A percentile compares a stretch with the other conserved stretches of the same genome.
These are phyloP conservation scores for Colletotrichum costaricense DNA, from an alignment of 2,329 filamentous ascomycete species.

Conservation along the genomic window DNA sequence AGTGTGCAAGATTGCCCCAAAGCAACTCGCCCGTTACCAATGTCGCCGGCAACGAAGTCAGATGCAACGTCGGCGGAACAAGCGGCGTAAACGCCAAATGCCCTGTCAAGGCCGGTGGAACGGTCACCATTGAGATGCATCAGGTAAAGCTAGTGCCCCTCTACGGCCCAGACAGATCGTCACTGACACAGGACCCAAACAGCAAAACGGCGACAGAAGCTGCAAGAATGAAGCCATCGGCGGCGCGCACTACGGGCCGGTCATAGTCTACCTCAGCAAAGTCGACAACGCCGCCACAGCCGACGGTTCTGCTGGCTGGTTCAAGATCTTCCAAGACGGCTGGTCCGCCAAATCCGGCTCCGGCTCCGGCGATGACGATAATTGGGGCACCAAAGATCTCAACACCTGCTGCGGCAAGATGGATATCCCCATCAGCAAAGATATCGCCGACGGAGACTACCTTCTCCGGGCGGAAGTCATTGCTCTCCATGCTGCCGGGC, in stretches of 20 bases:
- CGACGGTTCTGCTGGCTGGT: constrained; percentile 56
- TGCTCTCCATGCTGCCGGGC: constrained; percentile 56
- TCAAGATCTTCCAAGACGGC: constrained; percentile 64
- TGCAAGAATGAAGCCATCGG: constrained; percentile 63
- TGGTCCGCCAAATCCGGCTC: constrained; percentile 47
- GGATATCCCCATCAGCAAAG: constrained; percentile 49
- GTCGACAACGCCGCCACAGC: constrained; percentile 59
- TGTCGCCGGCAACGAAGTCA: constrained; percentile 53
- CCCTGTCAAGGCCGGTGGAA: constrained; percentile 57
- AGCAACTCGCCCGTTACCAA: constrained; percentile 64
- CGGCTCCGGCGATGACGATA: constrained; percentile 55
- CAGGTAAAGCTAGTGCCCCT: constrained; percentile 43
- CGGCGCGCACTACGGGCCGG: constrained; percentile 64
- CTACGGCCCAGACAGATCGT: neutral
- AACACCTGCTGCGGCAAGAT: constrained; percentile 54
- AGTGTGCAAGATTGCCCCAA: constrained; percentile 60
- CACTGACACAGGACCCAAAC: neutral
- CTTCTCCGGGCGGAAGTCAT: constrained; percentile 61
- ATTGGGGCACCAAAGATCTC: constrained; percentile 57
- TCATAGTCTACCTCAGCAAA: constrained; percentile 63
- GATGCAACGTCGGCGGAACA: constrained; percentile 56
- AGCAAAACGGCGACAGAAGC: constrained; percentile 58
- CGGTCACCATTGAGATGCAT: constrained; percentile 69
- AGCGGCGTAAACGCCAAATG: constrained; percentile 54
- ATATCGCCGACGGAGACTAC: constrained; percentile 51